Percentiles rank a stretch among this genome's conserved stretches.
Conservation (phyloP, 2,329 filamentous ascomycete genomes). For the Macrophomina tecta region DNA sequence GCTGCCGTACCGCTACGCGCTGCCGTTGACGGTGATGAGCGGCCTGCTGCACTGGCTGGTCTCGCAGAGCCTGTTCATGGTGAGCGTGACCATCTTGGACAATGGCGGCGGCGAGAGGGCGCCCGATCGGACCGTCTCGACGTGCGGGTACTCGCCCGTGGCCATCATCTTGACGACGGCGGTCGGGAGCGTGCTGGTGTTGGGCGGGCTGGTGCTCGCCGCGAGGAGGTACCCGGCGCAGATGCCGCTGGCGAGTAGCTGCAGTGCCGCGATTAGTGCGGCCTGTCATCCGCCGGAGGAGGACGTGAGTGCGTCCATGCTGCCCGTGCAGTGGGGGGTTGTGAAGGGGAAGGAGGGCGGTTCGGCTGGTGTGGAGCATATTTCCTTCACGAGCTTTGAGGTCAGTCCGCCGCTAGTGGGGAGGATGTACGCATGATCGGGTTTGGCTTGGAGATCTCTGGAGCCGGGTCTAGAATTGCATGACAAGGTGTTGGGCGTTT, state of each 20-base stretch:
- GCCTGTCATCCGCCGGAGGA: slow-evolving; percentile 37
- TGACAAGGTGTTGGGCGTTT: too few species aligned
- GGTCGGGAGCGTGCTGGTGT: slow-evolving; percentile 28
- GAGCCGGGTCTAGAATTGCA: too few species aligned
- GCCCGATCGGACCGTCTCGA: slow-evolving; percentile 26
- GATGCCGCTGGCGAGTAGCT: slow-evolving; percentile 39
- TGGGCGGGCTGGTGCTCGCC: slow-evolving; percentile 30
- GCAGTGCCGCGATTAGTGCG: slow-evolving; percentile 43
- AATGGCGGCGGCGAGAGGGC: not conserved
- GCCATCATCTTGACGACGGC: slow-evolving; percentile 32
- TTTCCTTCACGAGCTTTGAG: slow-evolving; percentile 33
- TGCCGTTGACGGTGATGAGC: slow-evolving; percentile 44
- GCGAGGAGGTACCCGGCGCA: slow-evolving; percentile 31
- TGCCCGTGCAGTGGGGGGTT: slow-evolving; percentile 39
- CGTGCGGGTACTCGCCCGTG: slow-evolving; percentile 20
- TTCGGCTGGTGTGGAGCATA: slow-evolving; percentile 30
- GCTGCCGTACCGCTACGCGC: slow-evolving; percentile 46
- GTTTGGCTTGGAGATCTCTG: not conserved
- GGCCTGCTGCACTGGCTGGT: slow-evolving; percentile 51
- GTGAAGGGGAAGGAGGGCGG: slow-evolving; percentile 26
- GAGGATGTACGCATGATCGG: slow-evolving; percentile 28
- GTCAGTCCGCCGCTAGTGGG: slow-evolving; percentile 30
- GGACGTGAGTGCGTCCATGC: slow-evolving; percentile 31
- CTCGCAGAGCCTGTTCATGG: slow-evolving; percentile 52
- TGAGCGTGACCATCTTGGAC: slow-evolving; percentile 34